Conservation (phyloP, 169 alveolate species). For the Plasmodium vivax region DNA sequence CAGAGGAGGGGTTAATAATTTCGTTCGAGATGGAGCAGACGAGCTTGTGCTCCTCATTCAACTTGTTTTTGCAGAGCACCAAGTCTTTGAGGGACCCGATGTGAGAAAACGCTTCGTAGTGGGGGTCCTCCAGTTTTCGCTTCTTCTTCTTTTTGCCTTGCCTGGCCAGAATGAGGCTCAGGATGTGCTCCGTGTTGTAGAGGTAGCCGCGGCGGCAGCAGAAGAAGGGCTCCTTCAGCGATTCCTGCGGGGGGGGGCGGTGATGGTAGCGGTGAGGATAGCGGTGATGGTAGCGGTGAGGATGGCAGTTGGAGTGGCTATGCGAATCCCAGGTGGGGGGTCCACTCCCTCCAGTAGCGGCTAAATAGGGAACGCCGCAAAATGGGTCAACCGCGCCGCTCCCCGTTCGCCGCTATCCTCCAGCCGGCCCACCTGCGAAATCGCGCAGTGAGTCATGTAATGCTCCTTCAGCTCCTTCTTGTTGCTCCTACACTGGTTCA, state of each 20-base stretch:
- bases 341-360: background rate
- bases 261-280: background rate
- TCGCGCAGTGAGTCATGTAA: constrained; percentile 50
- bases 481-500: constrained; percentile 20
- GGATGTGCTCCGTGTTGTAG: constrained; percentile 41
- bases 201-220: constrained; percentile 66
- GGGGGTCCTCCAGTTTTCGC: constrained; percentile 15
- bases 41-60: constrained; percentile 48
- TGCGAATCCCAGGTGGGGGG: background rate
- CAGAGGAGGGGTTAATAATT: constrained; percentile 57
- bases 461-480: constrained; percentile 47
- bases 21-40: constrained; percentile 62
- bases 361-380: background rate
- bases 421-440: constrained; percentile 42
- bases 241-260: constrained; percentile 6
- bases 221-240: constrained; percentile 48
- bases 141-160: constrained; percentile 51
- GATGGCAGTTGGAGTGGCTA: too few species aligned
- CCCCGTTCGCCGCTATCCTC: background rate
- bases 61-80: constrained; percentile 54
- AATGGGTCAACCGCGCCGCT: background rate
- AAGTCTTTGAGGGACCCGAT: constrained; percentile 58
- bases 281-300: background rate
- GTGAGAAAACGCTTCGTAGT: constrained; percentile 46
- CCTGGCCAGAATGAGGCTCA: constrained; percentile 20